These are phyloP conservation scores for Amanita phalloides DNA, from an alignment of 768 basidiomycete species.

Conservation along the genomic window DNA sequence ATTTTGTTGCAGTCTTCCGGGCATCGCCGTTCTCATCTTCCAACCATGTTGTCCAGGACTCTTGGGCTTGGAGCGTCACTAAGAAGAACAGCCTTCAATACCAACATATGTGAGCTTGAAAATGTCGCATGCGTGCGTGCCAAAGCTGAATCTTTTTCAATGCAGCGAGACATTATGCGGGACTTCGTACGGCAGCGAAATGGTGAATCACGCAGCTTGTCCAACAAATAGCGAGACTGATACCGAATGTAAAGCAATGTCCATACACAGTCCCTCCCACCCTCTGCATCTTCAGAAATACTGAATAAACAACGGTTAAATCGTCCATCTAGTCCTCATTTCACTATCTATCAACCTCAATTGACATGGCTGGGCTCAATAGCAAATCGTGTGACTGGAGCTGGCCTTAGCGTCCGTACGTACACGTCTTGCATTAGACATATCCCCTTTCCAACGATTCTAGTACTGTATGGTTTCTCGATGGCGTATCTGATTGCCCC, in stretches of 20 bases:
- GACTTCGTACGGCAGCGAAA: slow-evolving; percentile 28
- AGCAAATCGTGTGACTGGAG: slow-evolving; percentile 79
- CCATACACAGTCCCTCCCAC: slow-evolving; percentile 55
- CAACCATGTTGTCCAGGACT: slow-evolving; percentile 35
- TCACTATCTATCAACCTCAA: slow-evolving; percentile 95
- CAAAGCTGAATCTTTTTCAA: background rate
- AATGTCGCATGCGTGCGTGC: slow-evolving; percentile 14
- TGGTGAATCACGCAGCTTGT: slow-evolving; percentile 21
- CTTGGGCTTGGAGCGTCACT: slow-evolving; percentile 35
- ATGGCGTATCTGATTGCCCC: slow-evolving; percentile 82
- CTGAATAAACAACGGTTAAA: slow-evolving; percentile 81
- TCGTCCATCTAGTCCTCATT: slow-evolving; percentile 91
- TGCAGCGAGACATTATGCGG: slow-evolving; percentile 32
- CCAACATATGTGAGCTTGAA: slow-evolving; percentile 18
- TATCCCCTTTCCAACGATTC: background rate
- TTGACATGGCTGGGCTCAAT: slow-evolving; percentile 86
- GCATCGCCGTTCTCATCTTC: background rate
- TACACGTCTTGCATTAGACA: slow-evolving; percentile 12
- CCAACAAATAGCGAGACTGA: background rate
- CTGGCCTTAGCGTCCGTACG: slow-evolving; percentile 66
- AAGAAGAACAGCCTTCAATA: slow-evolving; percentile 35
- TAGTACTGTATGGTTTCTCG: slow-evolving; percentile 84
- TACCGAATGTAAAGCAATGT: slow-evolving; percentile 27
- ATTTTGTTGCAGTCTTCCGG: background rate
- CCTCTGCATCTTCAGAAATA: slow-evolving; percentile 47